A percentile compares a stretch with the other conserved stretches of the same genome.
Evolutionary conservation across 2,329 filamentous ascomycete species (phyloP).

Genomic region (Thelonectria rubi): DNA sequence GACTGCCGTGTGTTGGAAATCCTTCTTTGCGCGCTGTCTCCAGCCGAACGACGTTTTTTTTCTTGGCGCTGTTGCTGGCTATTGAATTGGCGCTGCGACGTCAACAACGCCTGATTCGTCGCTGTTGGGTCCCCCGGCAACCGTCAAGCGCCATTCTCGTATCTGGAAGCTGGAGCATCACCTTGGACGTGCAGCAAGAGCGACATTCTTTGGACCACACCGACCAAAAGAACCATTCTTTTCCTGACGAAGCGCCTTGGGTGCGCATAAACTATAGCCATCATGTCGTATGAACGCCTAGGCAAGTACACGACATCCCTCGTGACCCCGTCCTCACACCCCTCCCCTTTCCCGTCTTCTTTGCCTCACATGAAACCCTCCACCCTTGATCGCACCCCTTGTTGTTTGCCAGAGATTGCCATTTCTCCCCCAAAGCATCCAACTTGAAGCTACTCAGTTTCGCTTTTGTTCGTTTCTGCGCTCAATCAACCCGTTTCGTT

Average conservation of each 20-base stretch:
- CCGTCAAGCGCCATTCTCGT: slow-evolving; percentile 21
- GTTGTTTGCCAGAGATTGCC: slow-evolving; percentile 24
- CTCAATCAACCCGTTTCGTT: neutral
- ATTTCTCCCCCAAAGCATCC: slow-evolving; percentile 9
- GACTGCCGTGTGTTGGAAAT: neutral
- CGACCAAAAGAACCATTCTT: slow-evolving; percentile 23
- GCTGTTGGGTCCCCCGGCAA: slow-evolving; percentile 33
- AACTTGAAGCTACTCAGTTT: slow-evolving; percentile 14
- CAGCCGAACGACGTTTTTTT: neutral
- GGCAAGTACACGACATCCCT: slow-evolving; percentile 59
- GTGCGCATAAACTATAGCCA: slow-evolving; percentile 42
- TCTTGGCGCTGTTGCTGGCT: neutral
- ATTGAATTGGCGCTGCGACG: slow-evolving; percentile 18
- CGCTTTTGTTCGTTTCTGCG: neutral
- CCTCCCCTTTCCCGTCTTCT: slow-evolving; percentile 33
- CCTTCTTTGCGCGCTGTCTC: slow-evolving; percentile 15
- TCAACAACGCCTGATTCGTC: slow-evolving; percentile 23
- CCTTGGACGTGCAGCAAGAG: slow-evolving; percentile 6
- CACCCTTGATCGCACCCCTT: slow-evolving; percentile 33
- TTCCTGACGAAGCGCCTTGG: slow-evolving; percentile 30
- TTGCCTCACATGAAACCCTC: slow-evolving; percentile 38
- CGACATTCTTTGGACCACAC: slow-evolving; percentile 10
- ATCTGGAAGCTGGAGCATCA: neutral
- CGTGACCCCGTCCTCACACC: slow-evolving; percentile 29
- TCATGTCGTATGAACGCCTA: slow-evolving; percentile 79